Base-by-base conservation (phyloP, 176 grass and related monocot genomes). In the Eragrostis curvula region DNA sequence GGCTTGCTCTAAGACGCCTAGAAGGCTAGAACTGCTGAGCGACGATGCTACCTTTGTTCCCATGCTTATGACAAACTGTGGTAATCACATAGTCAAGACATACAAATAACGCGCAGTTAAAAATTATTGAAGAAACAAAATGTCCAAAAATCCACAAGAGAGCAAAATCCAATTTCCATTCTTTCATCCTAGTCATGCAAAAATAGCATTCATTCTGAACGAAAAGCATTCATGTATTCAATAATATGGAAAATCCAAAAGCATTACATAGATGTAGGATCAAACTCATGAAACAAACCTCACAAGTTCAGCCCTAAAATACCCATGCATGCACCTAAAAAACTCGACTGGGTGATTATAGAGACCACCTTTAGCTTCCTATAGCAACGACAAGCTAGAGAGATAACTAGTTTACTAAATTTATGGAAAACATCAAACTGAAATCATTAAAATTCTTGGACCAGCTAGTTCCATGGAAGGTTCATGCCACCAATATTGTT, bases 201-300 rank as follows among this genome's bases (percentile, higher is more conserved):
- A 13, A 49, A 13, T 4, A 23, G 7, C 1, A 28, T 47, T 25
- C 3, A 7, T 65, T 79, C 48, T 27, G 10, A 83, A 43, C 4
- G 6, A 51, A 75, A 66, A 8, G 1, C 20, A 14, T 29, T n/a
- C 30, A 20, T 75, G 53, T 45, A 70, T 70, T 61, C 9, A 69
- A 25, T 41, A 58, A 50, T 23, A 85, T 41, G 16, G 27, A 78
- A 48, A n/a, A 70, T 49, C 45, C 8, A 55, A 85, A 85, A 24
- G 53, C 41, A 85, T 85, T 57, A 42, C 64, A 83, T n/a, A 60
- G 0, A 27, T 27, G 57, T 60, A 85, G 49, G 51, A 68, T 77
- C 25, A 70, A 58, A 49, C 82, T 70, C 42, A 48, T 24, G 65
- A 77, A 85, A 69, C 64, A 69, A 58, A 40, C 50, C 69, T 84